A percentile compares a stretch with the other conserved stretches of the same genome.
Evolutionary conservation across 495 filamentous ascomycete species (phyloP).

Genomic region (Podospora tetraspora): DNA sequence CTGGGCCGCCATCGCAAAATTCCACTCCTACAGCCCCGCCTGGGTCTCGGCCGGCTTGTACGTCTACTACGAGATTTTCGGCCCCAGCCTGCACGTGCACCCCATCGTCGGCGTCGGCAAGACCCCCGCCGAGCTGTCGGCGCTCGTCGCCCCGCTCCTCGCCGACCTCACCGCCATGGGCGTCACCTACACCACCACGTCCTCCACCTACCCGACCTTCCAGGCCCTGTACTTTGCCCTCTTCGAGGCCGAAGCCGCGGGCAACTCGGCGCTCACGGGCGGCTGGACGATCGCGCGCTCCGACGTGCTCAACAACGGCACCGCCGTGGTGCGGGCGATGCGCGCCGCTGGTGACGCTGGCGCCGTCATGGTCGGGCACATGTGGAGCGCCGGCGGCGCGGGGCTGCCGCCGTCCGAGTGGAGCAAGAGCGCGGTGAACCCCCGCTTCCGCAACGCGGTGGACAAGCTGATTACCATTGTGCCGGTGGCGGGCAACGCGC

Average conservation of each 20-base stretch:
- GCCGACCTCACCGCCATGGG: constrained; percentile 37
- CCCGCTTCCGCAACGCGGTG: constrained; percentile 40
- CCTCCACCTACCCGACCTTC: constrained; percentile 37
- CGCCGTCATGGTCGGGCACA: constrained; percentile 45
- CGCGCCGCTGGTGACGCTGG: constrained; percentile 31
- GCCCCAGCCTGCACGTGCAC: constrained; percentile 31
- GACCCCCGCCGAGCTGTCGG: constrained; percentile 34
- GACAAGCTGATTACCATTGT: constrained; percentile 46
- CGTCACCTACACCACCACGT: constrained; percentile 30
- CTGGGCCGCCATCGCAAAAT: constrained; percentile 41
- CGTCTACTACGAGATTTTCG: constrained; percentile 41
- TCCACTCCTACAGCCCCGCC: constrained; percentile 41
- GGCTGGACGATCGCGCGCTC: constrained; percentile 41
- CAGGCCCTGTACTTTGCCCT: constrained; percentile 44
- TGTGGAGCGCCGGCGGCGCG: constrained; percentile 42
- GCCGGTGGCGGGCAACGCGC: constrained; percentile 28
- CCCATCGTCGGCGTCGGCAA: constrained; percentile 45
- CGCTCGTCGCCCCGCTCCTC: constrained; percentile 42
- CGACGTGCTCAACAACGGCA: constrained; percentile 39
- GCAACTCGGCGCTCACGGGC: constrained; percentile 40
- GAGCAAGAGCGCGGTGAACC: constrained; percentile 36
- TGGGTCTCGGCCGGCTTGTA: constrained; percentile 42
- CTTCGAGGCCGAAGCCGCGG: constrained; percentile 43
- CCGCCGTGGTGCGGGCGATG: constrained; percentile 39
- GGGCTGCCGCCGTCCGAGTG: constrained; percentile 28